Conservation (phyloP, 2,329 filamentous ascomycete species). For the Xylariaceae sp. region DNA sequence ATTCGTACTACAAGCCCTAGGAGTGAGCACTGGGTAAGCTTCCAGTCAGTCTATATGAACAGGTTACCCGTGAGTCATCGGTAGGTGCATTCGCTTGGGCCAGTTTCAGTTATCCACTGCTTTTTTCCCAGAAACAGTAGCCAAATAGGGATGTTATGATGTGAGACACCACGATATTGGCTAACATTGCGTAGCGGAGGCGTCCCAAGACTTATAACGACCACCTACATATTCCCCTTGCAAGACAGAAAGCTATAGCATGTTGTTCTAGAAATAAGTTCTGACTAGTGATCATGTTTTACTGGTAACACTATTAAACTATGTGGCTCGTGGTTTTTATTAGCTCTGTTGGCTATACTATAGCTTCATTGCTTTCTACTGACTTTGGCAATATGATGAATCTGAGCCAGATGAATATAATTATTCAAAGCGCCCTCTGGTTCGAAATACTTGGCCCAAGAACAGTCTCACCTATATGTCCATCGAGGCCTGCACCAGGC, state of each 20-base stretch:
- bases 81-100: too few species aligned
- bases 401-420: neutral
- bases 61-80: too few species aligned
- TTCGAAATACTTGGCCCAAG: neutral
- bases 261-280: neutral
- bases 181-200: too few species aligned
- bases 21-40: too few species aligned
- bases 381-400: too few species aligned
- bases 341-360: neutral
- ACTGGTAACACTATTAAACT: conserved; percentile 10
- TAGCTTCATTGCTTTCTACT: neutral
- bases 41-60: too few species aligned
- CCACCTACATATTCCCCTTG: neutral
- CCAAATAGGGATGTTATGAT: too few species aligned
- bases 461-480: neutral
- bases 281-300: conserved; percentile 5
- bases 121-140: too few species aligned
- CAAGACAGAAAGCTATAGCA: neutral
- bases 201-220: too few species aligned
- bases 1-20: too few species aligned
- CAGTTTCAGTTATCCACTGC: too few species aligned
- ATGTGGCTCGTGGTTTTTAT: neutral
- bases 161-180: too few species aligned
- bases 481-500: neutral
- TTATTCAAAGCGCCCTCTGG: neutral